phyloP scores from a whole-genome alignment of 768 basidiomycete genomes.

The Sistotremastrum suecicum region DNA sequence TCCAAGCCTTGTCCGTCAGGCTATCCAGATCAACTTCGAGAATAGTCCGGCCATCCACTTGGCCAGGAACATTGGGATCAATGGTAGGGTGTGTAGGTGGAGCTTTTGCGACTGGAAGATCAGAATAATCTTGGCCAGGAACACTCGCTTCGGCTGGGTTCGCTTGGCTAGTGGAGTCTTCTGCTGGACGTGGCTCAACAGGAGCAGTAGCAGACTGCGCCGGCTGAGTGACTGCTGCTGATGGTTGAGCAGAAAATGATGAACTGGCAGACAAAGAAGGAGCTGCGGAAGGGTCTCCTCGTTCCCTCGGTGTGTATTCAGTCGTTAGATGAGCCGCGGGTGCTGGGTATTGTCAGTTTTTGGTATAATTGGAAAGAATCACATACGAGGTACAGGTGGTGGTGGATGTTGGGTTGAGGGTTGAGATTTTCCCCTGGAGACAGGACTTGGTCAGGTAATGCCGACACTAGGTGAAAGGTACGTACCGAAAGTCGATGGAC shows the following conservation, averaged over 20 bases:
- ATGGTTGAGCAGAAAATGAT: constrained; percentile 6
- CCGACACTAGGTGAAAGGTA: constrained; percentile 1
- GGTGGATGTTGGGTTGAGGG: constrained; percentile 15
- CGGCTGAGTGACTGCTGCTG: constrained; percentile 7
- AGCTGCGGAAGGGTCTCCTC: constrained; percentile 30
- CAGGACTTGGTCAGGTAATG: background rate
- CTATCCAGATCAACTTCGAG: constrained; percentile 71
- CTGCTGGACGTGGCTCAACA: constrained; percentile 2
- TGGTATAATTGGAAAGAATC: constrained; percentile 10
- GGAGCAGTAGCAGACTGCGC: constrained; percentile 9
- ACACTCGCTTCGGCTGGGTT: background rate
- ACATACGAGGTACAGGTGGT: constrained; percentile 17
- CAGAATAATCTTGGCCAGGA: constrained; percentile 41
- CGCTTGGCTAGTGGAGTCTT: constrained; percentile 6
- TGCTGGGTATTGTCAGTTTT: constrained; percentile 23
- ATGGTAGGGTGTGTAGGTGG: constrained; percentile 72
- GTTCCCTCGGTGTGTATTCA: constrained; percentile 65
- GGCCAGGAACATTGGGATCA: constrained; percentile 51
- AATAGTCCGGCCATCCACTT: constrained; percentile 62
- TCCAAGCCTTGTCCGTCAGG: constrained; percentile 78
- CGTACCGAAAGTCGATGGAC: constrained; percentile 63
- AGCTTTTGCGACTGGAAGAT: constrained; percentile 51
- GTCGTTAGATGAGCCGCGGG: constrained; percentile 48
- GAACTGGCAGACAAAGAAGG: constrained; percentile 16
- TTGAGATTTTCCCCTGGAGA: constrained; percentile 22